A percentile compares a stretch with the other conserved stretches of the same genome.
Conservation (phyloP, 768 basidiomycete genomes). For the Xerocomellus amylosporus region DNA sequence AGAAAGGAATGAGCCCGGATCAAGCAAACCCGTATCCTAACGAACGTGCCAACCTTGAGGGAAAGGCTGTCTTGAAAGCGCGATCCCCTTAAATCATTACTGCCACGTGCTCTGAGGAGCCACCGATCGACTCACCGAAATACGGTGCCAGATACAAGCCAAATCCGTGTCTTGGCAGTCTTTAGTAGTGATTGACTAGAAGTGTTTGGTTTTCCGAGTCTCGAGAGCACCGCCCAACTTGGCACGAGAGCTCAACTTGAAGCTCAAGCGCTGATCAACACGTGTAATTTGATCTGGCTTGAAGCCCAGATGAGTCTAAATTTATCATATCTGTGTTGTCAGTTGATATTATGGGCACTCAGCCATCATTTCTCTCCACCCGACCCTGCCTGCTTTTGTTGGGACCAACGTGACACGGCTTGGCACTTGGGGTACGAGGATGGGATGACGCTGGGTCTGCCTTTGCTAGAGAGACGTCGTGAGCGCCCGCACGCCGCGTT, state of each 20-base stretch:
- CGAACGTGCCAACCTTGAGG: conserved; percentile 5
- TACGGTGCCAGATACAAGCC: background rate
- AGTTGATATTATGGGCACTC: background rate
- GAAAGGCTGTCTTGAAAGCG: background rate
- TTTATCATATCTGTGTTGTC: background rate
- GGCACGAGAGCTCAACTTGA: too few relatives aligned
- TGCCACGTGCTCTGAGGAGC: background rate
- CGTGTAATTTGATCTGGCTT: too few relatives aligned
- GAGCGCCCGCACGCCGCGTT: too few relatives aligned
- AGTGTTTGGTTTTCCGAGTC: background rate
- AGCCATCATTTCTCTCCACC: background rate
- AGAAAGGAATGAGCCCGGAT: background rate
- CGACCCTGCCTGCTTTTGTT: too few relatives aligned
- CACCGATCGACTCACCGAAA: background rate
- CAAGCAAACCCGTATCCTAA: background rate
- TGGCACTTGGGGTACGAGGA: too few relatives aligned
- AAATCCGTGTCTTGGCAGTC: background rate
- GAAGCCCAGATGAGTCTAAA: background rate
- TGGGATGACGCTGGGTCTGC: too few relatives aligned
- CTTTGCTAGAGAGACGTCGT: too few relatives aligned
- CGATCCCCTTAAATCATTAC: background rate
- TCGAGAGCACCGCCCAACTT: background rate
- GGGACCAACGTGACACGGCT: too few relatives aligned
- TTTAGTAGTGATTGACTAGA: background rate
- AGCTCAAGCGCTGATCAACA: too few relatives aligned